Evolutionary conservation across 2,329 filamentous ascomycete genomes (phyloP).

Genomic region (Nothophoma quercina): DNA sequence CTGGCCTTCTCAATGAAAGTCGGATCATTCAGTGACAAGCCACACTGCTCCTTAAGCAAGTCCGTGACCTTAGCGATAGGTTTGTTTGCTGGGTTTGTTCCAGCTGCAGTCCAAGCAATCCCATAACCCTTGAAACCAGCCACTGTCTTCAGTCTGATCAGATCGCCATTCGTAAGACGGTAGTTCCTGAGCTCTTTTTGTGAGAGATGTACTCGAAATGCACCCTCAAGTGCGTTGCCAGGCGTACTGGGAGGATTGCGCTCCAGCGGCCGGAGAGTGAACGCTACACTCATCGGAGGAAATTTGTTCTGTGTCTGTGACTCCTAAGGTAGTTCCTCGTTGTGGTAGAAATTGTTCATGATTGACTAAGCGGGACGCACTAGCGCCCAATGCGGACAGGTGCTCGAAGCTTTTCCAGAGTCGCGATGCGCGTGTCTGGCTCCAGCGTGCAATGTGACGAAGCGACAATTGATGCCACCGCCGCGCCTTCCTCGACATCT

Average conservation of each 20-base stretch:
- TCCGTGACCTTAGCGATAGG: conserved; percentile 69
- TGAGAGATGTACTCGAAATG: conserved; percentile 66
- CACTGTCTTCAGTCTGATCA: conserved; percentile 60
- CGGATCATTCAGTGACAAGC: conserved; percentile 66
- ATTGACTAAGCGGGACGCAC: conserved; percentile 31
- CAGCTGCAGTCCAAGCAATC: conserved; percentile 68
- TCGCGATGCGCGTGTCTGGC: conserved; percentile 13
- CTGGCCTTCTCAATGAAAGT: conserved; percentile 66
- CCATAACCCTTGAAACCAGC: conserved; percentile 60
- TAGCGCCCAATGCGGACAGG: conserved; percentile 15
- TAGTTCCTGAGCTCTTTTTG: conserved; percentile 63
- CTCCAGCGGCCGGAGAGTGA: conserved; percentile 62
- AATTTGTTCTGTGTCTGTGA: conserved; percentile 2
- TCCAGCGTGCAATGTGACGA: conserved; percentile 43
- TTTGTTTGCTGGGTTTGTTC: conserved; percentile 50
- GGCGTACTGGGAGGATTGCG: conserved; percentile 56
- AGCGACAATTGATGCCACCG: conserved; percentile 55
- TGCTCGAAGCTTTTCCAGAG: conserved; percentile 29
- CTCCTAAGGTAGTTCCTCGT: not conserved
- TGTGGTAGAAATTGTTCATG: conserved; percentile 19
- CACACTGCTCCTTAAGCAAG: conserved; percentile 74
- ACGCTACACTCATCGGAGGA: conserved; percentile 42
- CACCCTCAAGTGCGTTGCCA: conserved; percentile 60
- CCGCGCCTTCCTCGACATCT: conserved; percentile 51
- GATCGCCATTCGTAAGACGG: conserved; percentile 65